A percentile compares a stretch with the other conserved stretches of the same genome.
Evolutionary conservation across 1,139 yeast genomes (phyloP).

Genomic region (Meyerozyma smithsonii): DNA sequence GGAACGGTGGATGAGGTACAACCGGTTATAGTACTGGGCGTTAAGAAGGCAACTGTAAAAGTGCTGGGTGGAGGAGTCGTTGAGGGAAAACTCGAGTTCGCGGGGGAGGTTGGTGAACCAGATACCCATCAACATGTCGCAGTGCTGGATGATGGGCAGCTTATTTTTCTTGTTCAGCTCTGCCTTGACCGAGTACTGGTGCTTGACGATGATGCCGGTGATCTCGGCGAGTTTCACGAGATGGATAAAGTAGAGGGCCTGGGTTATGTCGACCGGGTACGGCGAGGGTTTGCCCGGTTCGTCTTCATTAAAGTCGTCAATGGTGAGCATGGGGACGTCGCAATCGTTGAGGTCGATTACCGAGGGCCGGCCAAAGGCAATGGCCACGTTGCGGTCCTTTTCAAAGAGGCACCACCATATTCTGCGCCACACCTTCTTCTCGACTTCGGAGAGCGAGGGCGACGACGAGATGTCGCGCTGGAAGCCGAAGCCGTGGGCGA

Average conservation of each 20-base stretch:
- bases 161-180: constrained; percentile 50
- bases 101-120: constrained; percentile 73
- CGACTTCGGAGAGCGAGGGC: constrained; percentile 28
- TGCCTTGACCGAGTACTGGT: constrained; percentile 69
- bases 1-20: constrained; percentile 69
- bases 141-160: constrained; percentile 58
- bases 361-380: constrained; percentile 74
- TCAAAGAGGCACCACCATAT: constrained; percentile 80
- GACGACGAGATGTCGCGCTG: constrained; percentile 49
- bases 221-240: constrained; percentile 68
- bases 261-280: constrained; percentile 44
- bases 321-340: constrained; percentile 68
- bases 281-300: constrained; percentile 43
- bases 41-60: constrained; percentile 61
- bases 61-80: constrained; percentile 47
- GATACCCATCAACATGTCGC: constrained; percentile 76
- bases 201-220: constrained; percentile 65
- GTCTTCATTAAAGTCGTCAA: constrained; percentile 60
- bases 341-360: constrained; percentile 70
- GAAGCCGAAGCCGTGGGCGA: constrained; percentile 78
- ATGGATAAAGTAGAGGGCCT: constrained; percentile 57
- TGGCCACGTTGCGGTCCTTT: constrained; percentile 67
- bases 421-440: constrained; percentile 60
- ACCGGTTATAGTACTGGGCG: constrained; percentile 68
- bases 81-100: constrained; percentile 57